Evolutionary conservation across 495 filamentous ascomycete species (phyloP).

Genomic region (Aspergillus kassunensis): DNA sequence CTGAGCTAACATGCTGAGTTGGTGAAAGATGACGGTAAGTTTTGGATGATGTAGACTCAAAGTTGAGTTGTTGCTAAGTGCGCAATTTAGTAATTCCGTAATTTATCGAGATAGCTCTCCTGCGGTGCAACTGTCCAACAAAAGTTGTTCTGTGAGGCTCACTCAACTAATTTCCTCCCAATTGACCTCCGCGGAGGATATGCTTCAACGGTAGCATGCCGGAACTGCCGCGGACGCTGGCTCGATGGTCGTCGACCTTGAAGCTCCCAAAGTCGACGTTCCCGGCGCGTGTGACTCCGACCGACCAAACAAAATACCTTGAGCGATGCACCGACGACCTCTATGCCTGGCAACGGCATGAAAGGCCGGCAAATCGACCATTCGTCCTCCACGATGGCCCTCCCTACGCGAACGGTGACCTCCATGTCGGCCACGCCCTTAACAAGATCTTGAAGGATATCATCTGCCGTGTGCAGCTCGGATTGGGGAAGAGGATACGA

Average conservation of each 20-base stretch:
- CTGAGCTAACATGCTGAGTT: conserved; percentile 16
- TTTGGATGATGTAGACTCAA: too few species aligned
- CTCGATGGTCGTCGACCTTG: conserved; percentile 56
- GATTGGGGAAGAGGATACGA: conserved; percentile 70
- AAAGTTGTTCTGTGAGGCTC: background rate
- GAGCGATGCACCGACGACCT: conserved; percentile 79
- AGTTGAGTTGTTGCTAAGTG: too few species aligned
- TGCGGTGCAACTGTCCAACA: background rate
- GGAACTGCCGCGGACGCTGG: conserved; percentile 41
- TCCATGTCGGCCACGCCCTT: conserved; percentile 95
- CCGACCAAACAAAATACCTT: conserved; percentile 61
- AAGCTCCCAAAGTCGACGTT: conserved; percentile 58
- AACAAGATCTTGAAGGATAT: conserved; percentile 99
- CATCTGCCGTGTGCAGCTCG: conserved; percentile 73
- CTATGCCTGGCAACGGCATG: conserved; percentile 77
- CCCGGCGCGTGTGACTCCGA: conserved; percentile 47
- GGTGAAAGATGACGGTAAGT: too few species aligned
- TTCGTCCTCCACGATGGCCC: conserved; percentile 95
- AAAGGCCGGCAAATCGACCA: conserved; percentile 51
- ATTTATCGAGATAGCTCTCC: background rate
- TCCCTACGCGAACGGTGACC: conserved; percentile 90
- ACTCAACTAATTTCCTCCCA: conserved; percentile 4
- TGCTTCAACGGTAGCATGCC: conserved; percentile 46
- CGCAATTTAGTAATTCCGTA: conserved; percentile 3
- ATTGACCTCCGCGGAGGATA: conserved; percentile 17